Evolutionary conservation across 768 basidiomycete species (phyloP).

Genomic region (Roridomyces roridus): DNA sequence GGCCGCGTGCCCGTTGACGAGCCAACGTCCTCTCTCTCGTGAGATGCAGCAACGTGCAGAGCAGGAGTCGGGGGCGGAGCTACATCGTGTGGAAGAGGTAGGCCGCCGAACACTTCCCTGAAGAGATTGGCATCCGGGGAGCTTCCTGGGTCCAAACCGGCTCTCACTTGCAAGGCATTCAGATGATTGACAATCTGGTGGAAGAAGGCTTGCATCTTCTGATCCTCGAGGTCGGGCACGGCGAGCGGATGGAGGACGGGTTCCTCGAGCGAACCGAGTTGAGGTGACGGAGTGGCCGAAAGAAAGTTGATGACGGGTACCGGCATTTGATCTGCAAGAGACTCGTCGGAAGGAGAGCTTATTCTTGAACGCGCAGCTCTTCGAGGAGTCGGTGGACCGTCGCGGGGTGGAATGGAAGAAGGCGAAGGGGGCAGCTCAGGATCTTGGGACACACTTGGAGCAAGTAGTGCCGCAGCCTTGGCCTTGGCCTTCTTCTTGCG

Average conservation of each 20-base stretch:
- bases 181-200: slow-evolving; percentile 85
- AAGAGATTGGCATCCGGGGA: slow-evolving; percentile 22
- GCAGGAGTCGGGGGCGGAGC: slow-evolving; percentile 24
- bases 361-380: slow-evolving; percentile 48
- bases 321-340: slow-evolving; percentile 1
- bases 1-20: slow-evolving; percentile 44
- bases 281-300: slow-evolving; percentile 29
- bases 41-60: slow-evolving; percentile 1
- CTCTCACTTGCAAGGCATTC: slow-evolving; percentile 69
- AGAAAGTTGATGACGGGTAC: slow-evolving; percentile 24
- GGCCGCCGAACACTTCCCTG: slow-evolving; percentile 10
- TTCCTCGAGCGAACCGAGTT: slow-evolving; percentile 31
- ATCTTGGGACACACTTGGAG: slow-evolving; percentile 30
- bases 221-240: slow-evolving; percentile 76
- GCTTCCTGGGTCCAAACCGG: slow-evolving; percentile 30
- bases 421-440: slow-evolving; percentile 34
- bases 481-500: slow-evolving; percentile 41
- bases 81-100: slow-evolving; percentile 1
- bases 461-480: slow-evolving; percentile 29
- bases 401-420: slow-evolving; percentile 55
- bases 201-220: slow-evolving; percentile 83
- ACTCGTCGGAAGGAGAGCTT: slow-evolving; percentile 22
- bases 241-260: slow-evolving; percentile 52
- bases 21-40: slow-evolving; percentile 1
- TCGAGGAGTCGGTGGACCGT: slow-evolving; percentile 67